Evolutionary conservation across 768 basidiomycete species (phyloP), one percentile per base, ranked within the genome.

Genomic region (Boletus subparvulus): DNA sequence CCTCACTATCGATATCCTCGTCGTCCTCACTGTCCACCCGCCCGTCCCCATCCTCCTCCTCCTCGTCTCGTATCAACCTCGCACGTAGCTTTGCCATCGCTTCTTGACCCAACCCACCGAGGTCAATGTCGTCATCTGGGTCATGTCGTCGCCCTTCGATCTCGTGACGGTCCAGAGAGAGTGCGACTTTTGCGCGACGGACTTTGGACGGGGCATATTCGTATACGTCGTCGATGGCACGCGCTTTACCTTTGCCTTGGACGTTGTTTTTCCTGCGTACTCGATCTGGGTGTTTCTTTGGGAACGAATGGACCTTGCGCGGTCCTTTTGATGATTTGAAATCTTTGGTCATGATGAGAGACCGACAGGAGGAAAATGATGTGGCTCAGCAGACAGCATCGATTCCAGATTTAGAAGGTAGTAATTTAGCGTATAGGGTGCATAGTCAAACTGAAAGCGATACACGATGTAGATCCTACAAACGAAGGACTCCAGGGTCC

Each of bases 1-100:
- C 86, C 64, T 94, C 93, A 59, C 86, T 88, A 57, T 92, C 89
- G 44, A 94, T 82, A 58, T 94, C 91, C 65, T 94, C 91, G 65
- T 94, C 92, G 60, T 94, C 89, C 1, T 74, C 84, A 58, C 81
- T 83, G 35, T 78, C 84, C 61, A 91, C 78, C 59, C 65, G 71
- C 55, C 36, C 52, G 10, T 30, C 47, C 5, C 32, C 65, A 14
- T 83, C 78, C 44, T 77, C 76, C 33, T 84, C 84, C 13, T 71
- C 78, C 36, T 78, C 70, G 58, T 83, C 81, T 7, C 79, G 82
- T 48, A 84, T 74, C 46, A 89, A 65, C 60, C 81, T 75, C 17
- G 84, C 62, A n/a, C 63, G 61, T 41, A 77, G 51, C 50, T 73
- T 73, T 51, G 76, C 69, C 59, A 65, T 70, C 37, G 61, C 72